Conservation (phyloP, 495 filamentous ascomycete genomes). For the Hyaloscypha variabilis region DNA sequence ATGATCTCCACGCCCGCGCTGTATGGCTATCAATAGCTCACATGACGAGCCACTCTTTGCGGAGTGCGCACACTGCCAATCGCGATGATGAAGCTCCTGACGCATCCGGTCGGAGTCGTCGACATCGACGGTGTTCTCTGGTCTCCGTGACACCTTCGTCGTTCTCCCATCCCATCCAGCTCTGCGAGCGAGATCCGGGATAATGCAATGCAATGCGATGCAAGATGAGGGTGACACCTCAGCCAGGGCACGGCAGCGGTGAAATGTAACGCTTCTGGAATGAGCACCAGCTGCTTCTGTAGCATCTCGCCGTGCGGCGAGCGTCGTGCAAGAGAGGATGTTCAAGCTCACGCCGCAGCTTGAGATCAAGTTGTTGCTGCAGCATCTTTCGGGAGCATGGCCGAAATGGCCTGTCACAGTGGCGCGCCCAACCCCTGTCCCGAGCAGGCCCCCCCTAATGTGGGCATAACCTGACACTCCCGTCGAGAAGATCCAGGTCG, state of each 20-base stretch:
- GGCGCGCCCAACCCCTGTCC: conserved; percentile 4
- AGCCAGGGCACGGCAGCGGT: not conserved
- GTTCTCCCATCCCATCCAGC: no score
- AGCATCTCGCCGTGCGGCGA: not conserved
- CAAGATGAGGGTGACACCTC: conserved; percentile 4
- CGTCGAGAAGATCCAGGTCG: conserved; percentile 17
- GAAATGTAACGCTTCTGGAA: conserved; percentile 7
- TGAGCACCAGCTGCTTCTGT: not conserved
- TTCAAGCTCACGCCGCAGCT: no score
- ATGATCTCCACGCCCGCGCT: not conserved
- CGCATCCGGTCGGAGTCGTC: not conserved
- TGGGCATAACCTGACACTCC: conserved; percentile 26
- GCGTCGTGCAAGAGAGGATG: not conserved
- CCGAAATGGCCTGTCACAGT: conserved; percentile 25
- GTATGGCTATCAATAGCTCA: conserved; percentile 12
- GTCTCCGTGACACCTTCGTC: not conserved
- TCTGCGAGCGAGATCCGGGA: conserved; percentile 1
- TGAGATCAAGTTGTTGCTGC: not conserved
- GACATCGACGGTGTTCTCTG: not conserved
- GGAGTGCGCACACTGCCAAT: not conserved
- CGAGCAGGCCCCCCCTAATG: conserved; percentile 2
- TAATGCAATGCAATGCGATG: conserved; percentile 12
- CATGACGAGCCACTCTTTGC: not conserved
- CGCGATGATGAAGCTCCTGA: not conserved
- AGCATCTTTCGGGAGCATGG: conserved; percentile 7